Conservation (phyloP, 179 eudicot species). For the Carnegiea gigantea region DNA sequence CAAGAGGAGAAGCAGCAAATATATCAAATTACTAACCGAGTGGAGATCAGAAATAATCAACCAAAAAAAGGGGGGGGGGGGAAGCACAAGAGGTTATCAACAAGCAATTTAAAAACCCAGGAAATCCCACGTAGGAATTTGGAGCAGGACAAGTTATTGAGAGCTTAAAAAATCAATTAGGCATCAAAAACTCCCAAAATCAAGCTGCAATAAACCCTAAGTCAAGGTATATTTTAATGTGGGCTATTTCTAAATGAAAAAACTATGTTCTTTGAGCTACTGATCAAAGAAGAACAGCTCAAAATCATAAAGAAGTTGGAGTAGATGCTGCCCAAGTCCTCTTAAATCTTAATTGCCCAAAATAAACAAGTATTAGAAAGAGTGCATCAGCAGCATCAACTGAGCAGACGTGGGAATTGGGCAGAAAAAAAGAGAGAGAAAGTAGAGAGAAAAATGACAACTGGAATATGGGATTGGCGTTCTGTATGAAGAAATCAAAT, state of each 20-base stretch:
- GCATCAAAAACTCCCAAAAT: constrained; percentile 15
- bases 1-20: constrained; percentile 7
- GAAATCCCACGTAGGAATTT: constrained; percentile 1
- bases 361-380: background rate
- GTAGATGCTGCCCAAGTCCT: background rate
- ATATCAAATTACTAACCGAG: constrained; percentile 8
- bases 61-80: background rate
- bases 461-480: background rate
- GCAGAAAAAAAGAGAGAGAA: background rate
- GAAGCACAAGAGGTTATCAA: constrained; percentile 11
- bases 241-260: background rate
- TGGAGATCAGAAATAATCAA: constrained; percentile 30
- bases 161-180: constrained; percentile 27
- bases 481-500: background rate
- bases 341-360: background rate
- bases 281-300: constrained; percentile 1
- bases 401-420: constrained; percentile 23
- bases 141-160: constrained; percentile 17
- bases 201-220: constrained; percentile 18
- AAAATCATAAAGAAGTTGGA: background rate
- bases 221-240: constrained; percentile 9
- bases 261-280: too few species aligned
- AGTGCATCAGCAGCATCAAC: constrained; percentile 6
- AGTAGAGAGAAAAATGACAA: background rate
- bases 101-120: constrained; percentile 21